Evolutionary conservation across 2,329 filamentous ascomycete genomes (phyloP).

Genomic region (Elsinoe perseae): DNA sequence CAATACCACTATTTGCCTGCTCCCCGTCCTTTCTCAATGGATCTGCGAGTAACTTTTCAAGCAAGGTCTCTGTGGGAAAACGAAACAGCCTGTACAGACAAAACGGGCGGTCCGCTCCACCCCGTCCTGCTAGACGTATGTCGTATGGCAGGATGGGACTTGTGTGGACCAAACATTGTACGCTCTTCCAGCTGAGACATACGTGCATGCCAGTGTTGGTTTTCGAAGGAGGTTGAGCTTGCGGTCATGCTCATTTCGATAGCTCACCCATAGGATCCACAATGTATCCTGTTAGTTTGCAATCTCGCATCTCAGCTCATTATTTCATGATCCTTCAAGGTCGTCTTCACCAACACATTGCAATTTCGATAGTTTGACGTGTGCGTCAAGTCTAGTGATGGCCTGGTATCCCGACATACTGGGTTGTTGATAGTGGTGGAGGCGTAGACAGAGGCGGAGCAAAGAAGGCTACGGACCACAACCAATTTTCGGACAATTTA

Average conservation of each 20-base stretch:
- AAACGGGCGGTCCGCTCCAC: constrained; percentile 14
- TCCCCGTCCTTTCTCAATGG: constrained; percentile 10
- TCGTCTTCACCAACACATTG: background rate
- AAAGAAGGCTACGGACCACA: background rate
- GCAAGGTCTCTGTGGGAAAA: constrained; percentile 11
- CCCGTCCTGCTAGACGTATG: constrained; percentile 4
- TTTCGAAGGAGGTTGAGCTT: background rate
- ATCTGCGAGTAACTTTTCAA: constrained; percentile 15
- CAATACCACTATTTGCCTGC: constrained; percentile 16
- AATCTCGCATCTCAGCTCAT: background rate
- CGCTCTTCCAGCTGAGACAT: background rate
- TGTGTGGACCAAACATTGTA: constrained; percentile 6
- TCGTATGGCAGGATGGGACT: constrained; percentile 13
- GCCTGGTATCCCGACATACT: background rate
- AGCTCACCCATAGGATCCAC: background rate
- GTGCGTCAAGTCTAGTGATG: background rate
- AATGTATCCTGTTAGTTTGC: background rate
- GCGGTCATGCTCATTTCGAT: background rate
- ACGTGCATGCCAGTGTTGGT: background rate
- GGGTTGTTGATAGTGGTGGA: background rate
- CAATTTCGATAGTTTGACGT: background rate
- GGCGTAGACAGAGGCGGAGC: background rate
- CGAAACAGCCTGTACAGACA: constrained; percentile 1
- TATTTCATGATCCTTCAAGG: background rate
- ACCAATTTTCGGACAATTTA: background rate